Percentiles rank a stretch among this genome's conserved stretches.
Evolutionary conservation across 2,329 filamentous ascomycete species (phyloP).

Genomic region (Neopestalotiopsis sp.): DNA sequence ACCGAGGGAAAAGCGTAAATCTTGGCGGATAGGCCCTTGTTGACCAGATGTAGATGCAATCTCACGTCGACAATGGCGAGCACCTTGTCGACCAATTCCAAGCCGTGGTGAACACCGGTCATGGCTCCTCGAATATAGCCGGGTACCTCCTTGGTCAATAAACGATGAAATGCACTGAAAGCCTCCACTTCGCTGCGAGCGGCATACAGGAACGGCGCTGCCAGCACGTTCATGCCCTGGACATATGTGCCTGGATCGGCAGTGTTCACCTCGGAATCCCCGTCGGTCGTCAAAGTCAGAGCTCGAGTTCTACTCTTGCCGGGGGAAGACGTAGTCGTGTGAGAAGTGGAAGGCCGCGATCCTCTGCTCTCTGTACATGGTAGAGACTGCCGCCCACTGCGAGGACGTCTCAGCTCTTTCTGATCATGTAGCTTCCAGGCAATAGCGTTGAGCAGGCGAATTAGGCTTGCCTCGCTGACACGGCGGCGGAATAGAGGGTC

Average conservation of each 20-base stretch:
- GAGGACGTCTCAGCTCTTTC: constrained; percentile 52
- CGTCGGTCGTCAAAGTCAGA: constrained; percentile 66
- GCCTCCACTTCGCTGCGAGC: constrained; percentile 94
- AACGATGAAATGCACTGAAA: constrained; percentile 86
- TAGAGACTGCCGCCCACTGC: constrained; percentile 35
- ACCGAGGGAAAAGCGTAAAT: constrained; percentile 97
- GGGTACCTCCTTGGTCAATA: constrained; percentile 87
- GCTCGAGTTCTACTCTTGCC: constrained; percentile 59
- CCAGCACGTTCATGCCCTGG: constrained; percentile 98
- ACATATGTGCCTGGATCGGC: constrained; percentile 86
- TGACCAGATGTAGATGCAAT: constrained; percentile 81
- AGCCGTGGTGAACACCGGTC: constrained; percentile 93
- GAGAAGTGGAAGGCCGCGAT: constrained; percentile 44
- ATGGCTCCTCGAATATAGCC: constrained; percentile 95
- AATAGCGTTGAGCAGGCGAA: constrained; percentile 90
- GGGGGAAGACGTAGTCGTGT: constrained; percentile 47
- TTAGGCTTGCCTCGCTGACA: constrained; percentile 93
- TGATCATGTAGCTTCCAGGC: constrained; percentile 93
- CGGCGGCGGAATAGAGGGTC: constrained; percentile 96
- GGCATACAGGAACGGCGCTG: constrained; percentile 93
- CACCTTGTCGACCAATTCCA: constrained; percentile 90
- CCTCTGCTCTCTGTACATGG: constrained; percentile 37
- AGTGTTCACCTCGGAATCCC: constrained; percentile 65
- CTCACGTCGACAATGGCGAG: constrained; percentile 90
- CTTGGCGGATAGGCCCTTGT: constrained; percentile 88